Conservation (phyloP, 179 eudicot genomes). For the Beta macrorhiza region DNA sequence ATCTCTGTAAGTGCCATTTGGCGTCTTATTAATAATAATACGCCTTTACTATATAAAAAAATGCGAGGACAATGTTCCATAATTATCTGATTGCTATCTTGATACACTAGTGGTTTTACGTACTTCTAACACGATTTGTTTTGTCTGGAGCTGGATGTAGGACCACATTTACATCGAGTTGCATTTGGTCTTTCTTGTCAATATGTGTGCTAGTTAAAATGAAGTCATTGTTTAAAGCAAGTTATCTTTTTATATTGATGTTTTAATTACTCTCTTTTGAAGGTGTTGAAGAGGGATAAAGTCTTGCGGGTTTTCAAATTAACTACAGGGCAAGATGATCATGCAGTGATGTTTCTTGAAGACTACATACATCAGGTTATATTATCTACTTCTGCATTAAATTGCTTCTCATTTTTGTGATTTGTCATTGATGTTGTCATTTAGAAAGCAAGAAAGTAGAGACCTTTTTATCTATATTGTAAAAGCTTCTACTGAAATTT, state of each 20-base stretch:
- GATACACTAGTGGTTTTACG: not conserved
- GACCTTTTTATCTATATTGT: not conserved
- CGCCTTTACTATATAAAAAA: no score
- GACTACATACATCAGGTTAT: slow-evolving; percentile 81
- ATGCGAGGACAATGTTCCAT: not conserved
- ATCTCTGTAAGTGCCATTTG: no score
- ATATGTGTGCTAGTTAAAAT: slow-evolving; percentile 3
- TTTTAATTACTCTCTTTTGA: slow-evolving; percentile 29
- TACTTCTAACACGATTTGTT: not conserved
- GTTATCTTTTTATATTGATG: slow-evolving; percentile 5
- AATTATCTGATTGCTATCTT: not conserved
- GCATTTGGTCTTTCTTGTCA: not conserved
- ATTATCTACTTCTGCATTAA: not conserved
- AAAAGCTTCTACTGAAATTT: not conserved
- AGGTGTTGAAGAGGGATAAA: slow-evolving; percentile 74
- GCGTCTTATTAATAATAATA: no score
- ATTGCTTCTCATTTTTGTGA: not conserved
- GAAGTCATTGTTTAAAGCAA: not conserved
- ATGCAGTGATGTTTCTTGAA: slow-evolving; percentile 89
- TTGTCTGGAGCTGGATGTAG: not conserved
- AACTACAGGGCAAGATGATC: slow-evolving; percentile 98
- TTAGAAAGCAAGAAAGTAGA: not conserved
- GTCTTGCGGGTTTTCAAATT: slow-evolving; percentile 76
- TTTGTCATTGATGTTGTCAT: not conserved
- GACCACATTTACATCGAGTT: not conserved